A percentile compares a stretch with the other conserved stretches of the same genome.
Evolutionary conservation across 2,329 filamentous ascomycete species (phyloP).

Genomic region (Scedosporium dehoogii): DNA sequence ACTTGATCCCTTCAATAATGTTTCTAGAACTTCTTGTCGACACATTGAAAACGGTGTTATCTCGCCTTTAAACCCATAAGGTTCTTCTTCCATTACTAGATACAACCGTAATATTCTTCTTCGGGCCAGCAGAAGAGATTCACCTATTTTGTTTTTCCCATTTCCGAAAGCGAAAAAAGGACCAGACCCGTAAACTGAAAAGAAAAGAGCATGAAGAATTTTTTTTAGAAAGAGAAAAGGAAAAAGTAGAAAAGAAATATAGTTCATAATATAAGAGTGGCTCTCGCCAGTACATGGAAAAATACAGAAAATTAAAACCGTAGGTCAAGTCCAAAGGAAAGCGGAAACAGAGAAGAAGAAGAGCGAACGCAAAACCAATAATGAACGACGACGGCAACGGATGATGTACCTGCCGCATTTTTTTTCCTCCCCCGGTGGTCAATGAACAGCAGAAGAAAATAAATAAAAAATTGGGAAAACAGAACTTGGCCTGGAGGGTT

Average conservation of each 20-base stretch:
- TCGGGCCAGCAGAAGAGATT: not conserved
- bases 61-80: not conserved
- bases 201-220: not conserved
- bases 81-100: not conserved
- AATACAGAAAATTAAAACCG: not conserved
- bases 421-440: too few relatives aligned
- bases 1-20: too few relatives aligned
- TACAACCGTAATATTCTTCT: not conserved
- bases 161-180: not conserved
- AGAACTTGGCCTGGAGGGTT: too few relatives aligned
- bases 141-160: not conserved
- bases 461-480: too few relatives aligned
- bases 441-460: too few relatives aligned
- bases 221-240: not conserved
- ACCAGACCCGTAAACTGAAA: not conserved
- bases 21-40: too few relatives aligned
- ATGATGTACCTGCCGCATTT: too few relatives aligned
- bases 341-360: not conserved
- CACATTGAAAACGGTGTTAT: not conserved
- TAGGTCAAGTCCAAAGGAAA: not conserved
- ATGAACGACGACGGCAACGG: not conserved
- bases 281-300: not conserved
- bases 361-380: not conserved
- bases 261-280: not conserved
- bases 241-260: not conserved